Percentiles rank a stretch among this genome's conserved stretches.
Evolutionary conservation across 163 green algal species (phyloP).

Genomic region (Chlamydomonas reinhardtii): DNA sequence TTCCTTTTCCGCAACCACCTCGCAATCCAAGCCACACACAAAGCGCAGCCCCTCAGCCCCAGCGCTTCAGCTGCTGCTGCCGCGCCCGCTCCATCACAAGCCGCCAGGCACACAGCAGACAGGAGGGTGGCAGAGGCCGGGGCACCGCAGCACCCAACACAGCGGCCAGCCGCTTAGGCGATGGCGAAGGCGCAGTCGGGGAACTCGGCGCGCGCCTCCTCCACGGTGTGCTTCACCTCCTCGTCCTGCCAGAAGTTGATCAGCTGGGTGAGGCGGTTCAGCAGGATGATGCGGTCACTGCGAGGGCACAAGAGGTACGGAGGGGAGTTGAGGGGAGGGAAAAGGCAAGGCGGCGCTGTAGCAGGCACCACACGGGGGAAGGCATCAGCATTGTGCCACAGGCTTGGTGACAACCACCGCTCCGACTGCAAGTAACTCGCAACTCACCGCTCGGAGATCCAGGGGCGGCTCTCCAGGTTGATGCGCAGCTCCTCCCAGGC

Average conservation of each 20-base stretch:
- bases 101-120: background rate
- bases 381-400: no score
- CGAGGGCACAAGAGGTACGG: background rate
- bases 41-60: no score
- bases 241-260: constrained; percentile 97
- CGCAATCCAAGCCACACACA: background rate
- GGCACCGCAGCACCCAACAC: background rate
- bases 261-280: constrained; percentile 89
- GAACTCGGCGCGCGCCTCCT: constrained; percentile 80
- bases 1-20: background rate
- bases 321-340: background rate
- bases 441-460: constrained; percentile 80
- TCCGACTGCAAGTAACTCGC: background rate
- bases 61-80: background rate
- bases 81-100: background rate
- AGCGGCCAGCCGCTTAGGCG: constrained; percentile 3
- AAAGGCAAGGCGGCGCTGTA: background rate
- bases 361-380: no score
- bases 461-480: constrained; percentile 80
- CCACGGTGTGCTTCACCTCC: constrained; percentile 68
- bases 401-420: no score
- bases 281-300: constrained; percentile 84
- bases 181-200: constrained; percentile 79
- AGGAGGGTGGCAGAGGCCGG: no score
- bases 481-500: constrained; percentile 94